Evolutionary conservation across 306 rosid species (phyloP), one percentile per base, ranked within the genome.

Genomic region (Castanospermum australe): DNA sequence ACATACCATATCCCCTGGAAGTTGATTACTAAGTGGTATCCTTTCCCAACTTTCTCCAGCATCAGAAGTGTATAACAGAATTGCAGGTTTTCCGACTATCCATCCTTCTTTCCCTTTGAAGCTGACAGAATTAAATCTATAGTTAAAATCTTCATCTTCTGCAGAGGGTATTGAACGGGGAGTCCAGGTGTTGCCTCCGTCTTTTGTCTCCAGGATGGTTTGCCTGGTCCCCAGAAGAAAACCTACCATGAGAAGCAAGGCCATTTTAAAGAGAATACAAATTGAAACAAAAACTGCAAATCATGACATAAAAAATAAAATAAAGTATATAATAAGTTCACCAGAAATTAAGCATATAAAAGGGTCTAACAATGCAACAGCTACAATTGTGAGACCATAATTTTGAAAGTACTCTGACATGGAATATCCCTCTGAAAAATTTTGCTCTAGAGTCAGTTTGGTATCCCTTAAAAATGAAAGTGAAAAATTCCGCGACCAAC

Each of bases 131-230:
- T 95, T 95, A 79, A 95, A 95, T 59, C 99, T 88, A 73, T 92
- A 95, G 83, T 95, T 95, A 50, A 95, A 95, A 77, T 95, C 99
- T 76, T 95, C 99, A 4, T 95, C 99, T 80, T 95, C 99, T 1
- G 99, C 99, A 3, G 99, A 95, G 18, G 98, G 86, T 52, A 95
- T 95, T 8, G 99, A 90, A 45, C 99, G 96, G 7, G 93, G 92
- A 76, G 48, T 86, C 99, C 99, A 95, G 57, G 89, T 91, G 75
- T 83, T 80, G 44, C 99, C 99, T 32, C 97, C 99, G 74, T 95
- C 94, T 80, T 90, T 95, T 0, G 99, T 95, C 94, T 95, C 99
- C 86, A 95, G 15, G 77, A 95, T 73, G 5, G 99, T 92, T 70
- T 95, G 97, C 75, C 99, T 87, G 8, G 98, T 92, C 41, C 98